Conservation (phyloP, 1,139 yeast species). For the Diutina pseudorugosa region DNA sequence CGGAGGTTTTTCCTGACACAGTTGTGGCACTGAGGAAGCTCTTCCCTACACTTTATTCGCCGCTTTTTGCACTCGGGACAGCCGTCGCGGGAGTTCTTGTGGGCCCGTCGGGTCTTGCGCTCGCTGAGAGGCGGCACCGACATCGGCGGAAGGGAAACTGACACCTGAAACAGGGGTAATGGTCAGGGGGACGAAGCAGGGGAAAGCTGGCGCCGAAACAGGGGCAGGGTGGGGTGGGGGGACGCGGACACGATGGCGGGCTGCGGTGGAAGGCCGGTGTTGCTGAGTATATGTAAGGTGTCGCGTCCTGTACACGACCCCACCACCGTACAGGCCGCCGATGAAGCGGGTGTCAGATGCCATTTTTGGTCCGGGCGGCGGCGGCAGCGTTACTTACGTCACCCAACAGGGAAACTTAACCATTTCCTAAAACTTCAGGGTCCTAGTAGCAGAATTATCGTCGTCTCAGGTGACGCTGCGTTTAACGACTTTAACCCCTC, state of each 20-base stretch:
- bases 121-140: constrained; percentile 9
- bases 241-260: background rate
- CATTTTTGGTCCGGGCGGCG: background rate
- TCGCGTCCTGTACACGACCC: background rate
- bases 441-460: too few species aligned
- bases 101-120: constrained; percentile 31
- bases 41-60: constrained; percentile 33
- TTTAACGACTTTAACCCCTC: too few species aligned
- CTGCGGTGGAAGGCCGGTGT: background rate
- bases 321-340: background rate
- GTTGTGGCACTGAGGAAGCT: constrained; percentile 29
- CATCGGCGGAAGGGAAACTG: background rate
- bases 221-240: too few species aligned
- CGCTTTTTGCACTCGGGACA: constrained; percentile 35
- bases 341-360: background rate
- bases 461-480: too few species aligned
- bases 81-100: constrained; percentile 34
- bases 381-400: background rate
- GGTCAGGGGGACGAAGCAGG: background rate
- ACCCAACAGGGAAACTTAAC: background rate
- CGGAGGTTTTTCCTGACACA: constrained; percentile 26
- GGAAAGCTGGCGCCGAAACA: background rate
- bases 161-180: background rate
- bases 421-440: too few species aligned
- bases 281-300: background rate